Evolutionary conservation across 805 yeast species (phyloP).

Genomic region (Candida insectorum): DNA sequence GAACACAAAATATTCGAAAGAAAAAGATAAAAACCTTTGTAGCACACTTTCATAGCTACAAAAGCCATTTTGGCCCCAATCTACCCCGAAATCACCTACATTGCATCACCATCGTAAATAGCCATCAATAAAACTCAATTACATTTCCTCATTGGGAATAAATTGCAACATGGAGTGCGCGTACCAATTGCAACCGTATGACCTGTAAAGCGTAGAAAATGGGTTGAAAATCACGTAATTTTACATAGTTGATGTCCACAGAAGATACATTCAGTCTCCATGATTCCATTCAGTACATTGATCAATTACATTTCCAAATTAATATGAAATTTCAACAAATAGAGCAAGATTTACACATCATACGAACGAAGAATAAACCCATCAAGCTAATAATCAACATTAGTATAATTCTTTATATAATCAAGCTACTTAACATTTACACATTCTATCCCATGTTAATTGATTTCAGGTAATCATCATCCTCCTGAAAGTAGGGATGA

Average conservation of each 20-base stretch:
- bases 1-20: neutral
- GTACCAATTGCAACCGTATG: neutral
- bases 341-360: constrained; percentile 1
- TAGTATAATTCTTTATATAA: too few species aligned
- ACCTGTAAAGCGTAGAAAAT: too few species aligned
- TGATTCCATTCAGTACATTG: constrained; percentile 4
- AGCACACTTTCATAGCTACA: neutral
- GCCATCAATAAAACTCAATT: too few species aligned
- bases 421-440: neutral
- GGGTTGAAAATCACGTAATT: too few species aligned
- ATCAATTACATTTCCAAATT: constrained; percentile 4
- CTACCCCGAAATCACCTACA: too few species aligned
- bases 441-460: constrained; percentile 35
- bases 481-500: constrained; percentile 83
- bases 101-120: too few species aligned
- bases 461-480: constrained; percentile 32
- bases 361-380: neutral
- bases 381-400: too few species aligned
- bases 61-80: too few species aligned
- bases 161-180: neutral
- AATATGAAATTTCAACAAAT: constrained; percentile 5
- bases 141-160: neutral
- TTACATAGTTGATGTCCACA: too few species aligned
- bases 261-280: constrained; percentile 1
- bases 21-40: neutral